Base-by-base conservation (phyloP, 495 filamentous ascomycete genomes). In the Xylaria sp. region DNA sequence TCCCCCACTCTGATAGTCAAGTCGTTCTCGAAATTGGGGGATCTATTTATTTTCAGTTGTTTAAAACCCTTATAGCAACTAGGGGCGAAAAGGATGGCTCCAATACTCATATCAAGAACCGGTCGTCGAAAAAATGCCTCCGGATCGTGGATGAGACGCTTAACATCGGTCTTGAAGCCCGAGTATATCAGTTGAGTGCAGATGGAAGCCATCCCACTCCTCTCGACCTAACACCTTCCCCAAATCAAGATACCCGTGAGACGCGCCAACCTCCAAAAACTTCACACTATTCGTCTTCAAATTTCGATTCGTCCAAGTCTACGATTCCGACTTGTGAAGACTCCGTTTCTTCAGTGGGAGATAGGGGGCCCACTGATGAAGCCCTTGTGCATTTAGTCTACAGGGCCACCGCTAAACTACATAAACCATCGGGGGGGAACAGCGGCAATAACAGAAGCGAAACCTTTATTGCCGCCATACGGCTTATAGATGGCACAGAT, bases 1-100 rank as follows among this genome's bases (percentile, higher is more conserved):
- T 58, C 3, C 14, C 17, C 31, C 24, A 5, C 55, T 19, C 15
- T 1, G 55, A 37, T 17, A 15, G 31, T 31, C 55, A 58, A 4
- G 55, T 58, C 17, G 33, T 58, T 21, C 55, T 58, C 55, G 55
- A 58, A n/a, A 58, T 58, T 37, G 31, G 55, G n/a, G 55, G 55
- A 35, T 58, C 31, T 37, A 26, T 58, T 15, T 58, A 35, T 35
- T 58, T 58, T 58, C 55, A 58, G 8, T n/a, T 37, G 5, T 19
- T 58, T n/a, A 37, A 58, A 35, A 21, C n/a, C 15, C 35, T 58
- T 1, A 19, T 15, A 33, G 33, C 15, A 58, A 58, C 26, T 11
- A 37, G 3, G n/a, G 14, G 37, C 19, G 17, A 58, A 8, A n/a
- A 5, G 24, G n/a, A 58, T 21, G 55, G 55, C 31, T 58, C 19